A percentile compares a stretch with the other conserved stretches of the same genome.
These are phyloP conservation scores for Hirschfeldia incana DNA, from an alignment of 345 rosid genomes.

Conservation along the genomic window DNA sequence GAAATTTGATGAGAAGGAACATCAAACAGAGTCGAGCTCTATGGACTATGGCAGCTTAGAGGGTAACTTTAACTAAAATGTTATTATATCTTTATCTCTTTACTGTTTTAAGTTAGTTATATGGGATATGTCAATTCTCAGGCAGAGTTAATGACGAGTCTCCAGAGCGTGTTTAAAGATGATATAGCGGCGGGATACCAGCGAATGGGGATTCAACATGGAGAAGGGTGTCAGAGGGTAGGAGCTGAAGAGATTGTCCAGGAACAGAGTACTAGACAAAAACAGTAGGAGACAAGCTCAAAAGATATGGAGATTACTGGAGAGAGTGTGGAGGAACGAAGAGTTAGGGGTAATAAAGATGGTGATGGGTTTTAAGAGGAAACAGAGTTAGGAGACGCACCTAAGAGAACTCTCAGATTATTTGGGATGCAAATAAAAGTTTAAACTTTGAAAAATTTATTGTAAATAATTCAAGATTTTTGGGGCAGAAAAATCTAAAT, in stretches of 20 bases:
- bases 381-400: not conserved
- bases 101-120: not conserved
- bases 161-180: not conserved
- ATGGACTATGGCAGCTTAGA: not conserved
- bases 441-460: too few relatives aligned
- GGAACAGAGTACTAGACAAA: not conserved
- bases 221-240: not conserved
- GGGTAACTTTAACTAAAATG: not conserved
- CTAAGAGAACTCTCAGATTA: not conserved
- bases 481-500: too few relatives aligned
- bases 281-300: too few relatives aligned
- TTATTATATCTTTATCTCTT: not conserved
- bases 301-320: too few relatives aligned
- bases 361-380: not conserved
- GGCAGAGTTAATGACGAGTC: not conserved
- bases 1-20: not conserved
- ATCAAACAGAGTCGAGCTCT: not conserved
- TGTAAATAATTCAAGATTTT: too few relatives aligned
- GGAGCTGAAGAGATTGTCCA: not conserved
- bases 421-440: not conserved
- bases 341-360: not conserved
- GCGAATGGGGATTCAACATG: not conserved
- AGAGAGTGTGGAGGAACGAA: too few relatives aligned
- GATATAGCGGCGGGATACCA: not conserved
- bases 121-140: not conserved